Evolutionary conservation across 352 stramenopile genomes (phyloP), one percentile per base, ranked within the genome.

Genomic region (Phytophthora constricta): DNA sequence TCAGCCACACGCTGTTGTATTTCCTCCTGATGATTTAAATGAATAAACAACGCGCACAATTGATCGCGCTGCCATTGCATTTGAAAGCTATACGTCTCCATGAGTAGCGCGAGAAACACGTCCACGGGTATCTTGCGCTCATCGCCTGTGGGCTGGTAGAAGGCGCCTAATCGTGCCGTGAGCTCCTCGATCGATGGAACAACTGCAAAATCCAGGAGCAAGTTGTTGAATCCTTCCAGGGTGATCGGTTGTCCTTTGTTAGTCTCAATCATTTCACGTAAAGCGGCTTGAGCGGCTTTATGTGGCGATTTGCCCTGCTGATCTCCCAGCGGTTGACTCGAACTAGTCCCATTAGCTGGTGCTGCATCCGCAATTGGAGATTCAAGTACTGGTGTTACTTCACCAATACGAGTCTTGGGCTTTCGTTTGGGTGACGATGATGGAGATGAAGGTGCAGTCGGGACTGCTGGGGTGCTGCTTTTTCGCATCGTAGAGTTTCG

Each of bases 81-180:
- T 54, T 91, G 83, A 17, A 72, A 67, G 3, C 59, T 58, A 58
- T 82, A 91, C 45, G 68, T 61, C 39, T 87, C 81, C 37, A 85
- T 64, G 0, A 84, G 33, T 0, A 91, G 54, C 4, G 74, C 64
- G 4, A 89, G 65, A 25, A 86, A 86, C 3, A 91, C 60, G 17
- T 86, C 78, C 10, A 74, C 37, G 2, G 79, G 57, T 17, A 91
- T 49, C 41, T 90, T 88, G 5, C 65, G 70, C 39, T 91, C 80
- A n/a, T 90, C 79, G 3, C 79, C 79, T 14, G 70, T 88, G 31
- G 77, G 56, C 17, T 67, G 75, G 47, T 88, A 91, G 51, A 90
- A 89, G 2, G 70, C 42, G 2, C 79, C 80, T 1, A 89, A 49
- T 3, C 67, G 73, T 4, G 55, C 52, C 1, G 41, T 27, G 0